These are phyloP conservation scores for Podaxis sp. DNA, from an alignment of 768 basidiomycete genomes.

Conservation along the genomic window DNA sequence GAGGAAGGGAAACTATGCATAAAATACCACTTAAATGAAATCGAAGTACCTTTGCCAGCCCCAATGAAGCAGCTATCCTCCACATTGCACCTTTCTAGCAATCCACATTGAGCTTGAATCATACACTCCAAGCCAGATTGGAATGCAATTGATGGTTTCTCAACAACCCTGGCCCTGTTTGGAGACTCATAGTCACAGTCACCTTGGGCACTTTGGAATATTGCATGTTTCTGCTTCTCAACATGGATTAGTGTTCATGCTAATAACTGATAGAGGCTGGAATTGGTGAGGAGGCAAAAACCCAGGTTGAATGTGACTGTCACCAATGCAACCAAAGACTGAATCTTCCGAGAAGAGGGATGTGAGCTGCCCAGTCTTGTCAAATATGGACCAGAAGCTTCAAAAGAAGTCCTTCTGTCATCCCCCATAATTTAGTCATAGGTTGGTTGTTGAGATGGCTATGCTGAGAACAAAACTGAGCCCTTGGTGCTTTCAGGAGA, in stretches of 20 bases:
- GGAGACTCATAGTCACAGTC: constrained; percentile 36
- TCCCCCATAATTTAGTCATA: constrained; percentile 70
- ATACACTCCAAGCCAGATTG: constrained; percentile 69
- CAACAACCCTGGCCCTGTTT: constrained; percentile 49
- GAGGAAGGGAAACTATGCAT: neutral
- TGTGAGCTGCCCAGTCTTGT: constrained; percentile 53
- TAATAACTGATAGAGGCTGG: constrained; percentile 64
- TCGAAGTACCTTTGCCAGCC: constrained; percentile 59
- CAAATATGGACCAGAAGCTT: constrained; percentile 57
- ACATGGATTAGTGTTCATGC: constrained; percentile 44
- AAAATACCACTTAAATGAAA: constrained; percentile 42
- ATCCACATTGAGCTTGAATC: constrained; percentile 60
- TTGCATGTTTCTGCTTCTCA: constrained; percentile 59
- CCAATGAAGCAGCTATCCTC: constrained; percentile 65
- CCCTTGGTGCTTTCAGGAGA: constrained; percentile 41
- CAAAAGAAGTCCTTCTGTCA: constrained; percentile 34
- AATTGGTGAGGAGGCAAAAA: constrained; percentile 48
- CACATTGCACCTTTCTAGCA: constrained; percentile 65
- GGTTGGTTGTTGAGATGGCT: constrained; percentile 24
- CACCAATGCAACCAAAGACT: constrained; percentile 55
- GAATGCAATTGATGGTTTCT: constrained; percentile 62
- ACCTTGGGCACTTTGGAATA: constrained; percentile 31
- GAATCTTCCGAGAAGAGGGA: constrained; percentile 54
- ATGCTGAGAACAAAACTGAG: neutral
- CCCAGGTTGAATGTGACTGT: constrained; percentile 29